Percentiles rank a stretch among this genome's conserved stretches.
phyloP scores from a whole-genome alignment of 257 asterid genomes.

The Eucommia ulmoides region DNA sequence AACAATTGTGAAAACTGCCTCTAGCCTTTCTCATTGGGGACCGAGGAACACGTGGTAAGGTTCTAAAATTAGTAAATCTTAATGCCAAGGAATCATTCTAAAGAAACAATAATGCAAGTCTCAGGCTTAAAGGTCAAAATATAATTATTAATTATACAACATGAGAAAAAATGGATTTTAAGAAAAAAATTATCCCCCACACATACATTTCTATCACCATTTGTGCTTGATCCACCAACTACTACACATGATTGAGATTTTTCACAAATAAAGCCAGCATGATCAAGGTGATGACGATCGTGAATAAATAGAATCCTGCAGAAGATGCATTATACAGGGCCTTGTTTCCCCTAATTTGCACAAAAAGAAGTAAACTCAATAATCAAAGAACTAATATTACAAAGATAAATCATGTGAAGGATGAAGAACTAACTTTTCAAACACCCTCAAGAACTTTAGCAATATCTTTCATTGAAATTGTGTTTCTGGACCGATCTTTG shows the following conservation, averaged over 20 bases:
- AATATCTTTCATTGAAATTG: constrained; percentile 73
- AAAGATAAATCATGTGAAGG: constrained; percentile 1
- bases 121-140: neutral
- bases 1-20: constrained; percentile 54
- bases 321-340: constrained; percentile 82
- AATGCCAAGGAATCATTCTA: constrained; percentile 51
- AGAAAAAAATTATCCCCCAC: too few species aligned
- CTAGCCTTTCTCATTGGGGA: constrained; percentile 86
- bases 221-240: constrained; percentile 88
- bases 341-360: constrained; percentile 66
- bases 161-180: too few species aligned
- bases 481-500: constrained; percentile 59
- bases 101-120: constrained; percentile 14
- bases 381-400: constrained; percentile 10
- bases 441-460: constrained; percentile 91
- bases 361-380: constrained; percentile 6
- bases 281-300: constrained; percentile 96
- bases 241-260: constrained; percentile 76
- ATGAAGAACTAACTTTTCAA: constrained; percentile 42
- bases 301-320: constrained; percentile 66
- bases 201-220: constrained; percentile 68
- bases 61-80: constrained; percentile 45
- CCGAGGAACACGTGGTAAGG: constrained; percentile 63
- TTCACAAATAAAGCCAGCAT: constrained; percentile 92
- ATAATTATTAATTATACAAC: too few species aligned